These are phyloP conservation scores for Eutrema japonicum DNA, from an alignment of 345 rosid species.

Conservation along the genomic window DNA sequence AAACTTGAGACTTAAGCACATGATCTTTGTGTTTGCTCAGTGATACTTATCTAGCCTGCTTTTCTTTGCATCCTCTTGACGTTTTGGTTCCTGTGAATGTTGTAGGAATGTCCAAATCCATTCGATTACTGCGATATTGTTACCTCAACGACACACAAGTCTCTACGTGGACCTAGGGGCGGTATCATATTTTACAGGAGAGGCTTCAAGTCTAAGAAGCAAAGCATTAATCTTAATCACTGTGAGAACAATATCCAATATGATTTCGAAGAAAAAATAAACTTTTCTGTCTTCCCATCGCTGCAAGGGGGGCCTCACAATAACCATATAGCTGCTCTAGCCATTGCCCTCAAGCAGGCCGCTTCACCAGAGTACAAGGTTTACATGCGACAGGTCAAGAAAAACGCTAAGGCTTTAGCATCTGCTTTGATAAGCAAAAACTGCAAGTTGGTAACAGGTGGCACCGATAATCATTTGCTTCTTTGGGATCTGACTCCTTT, in stretches of 20 bases:
- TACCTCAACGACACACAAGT: constrained; percentile 93
- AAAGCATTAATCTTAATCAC: constrained; percentile 55
- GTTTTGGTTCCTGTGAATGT: constrained; percentile 24
- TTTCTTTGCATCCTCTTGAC: constrained; percentile 19
- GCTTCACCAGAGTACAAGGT: constrained; percentile 75
- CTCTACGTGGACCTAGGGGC: constrained; percentile 93
- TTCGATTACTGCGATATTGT: constrained; percentile 89
- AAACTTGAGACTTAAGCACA: constrained; percentile 18
- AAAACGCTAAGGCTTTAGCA: constrained; percentile 82
- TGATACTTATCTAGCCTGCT: neutral
- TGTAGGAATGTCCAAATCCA: constrained; percentile 75
- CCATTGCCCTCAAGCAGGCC: constrained; percentile 90
- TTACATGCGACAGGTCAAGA: constrained; percentile 90
- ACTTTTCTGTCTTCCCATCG: constrained; percentile 86
- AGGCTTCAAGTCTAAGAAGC: constrained; percentile 72
- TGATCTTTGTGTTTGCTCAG: constrained; percentile 10
- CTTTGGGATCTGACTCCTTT: constrained; percentile 91
- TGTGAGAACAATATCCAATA: constrained; percentile 61
- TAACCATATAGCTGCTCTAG: constrained; percentile 97
- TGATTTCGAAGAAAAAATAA: constrained; percentile 88
- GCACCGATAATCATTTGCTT: constrained; percentile 89
- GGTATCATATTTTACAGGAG: constrained; percentile 85
- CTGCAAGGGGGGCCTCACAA: constrained; percentile 96
- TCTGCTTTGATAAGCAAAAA: constrained; percentile 67
- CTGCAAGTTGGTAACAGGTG: constrained; percentile 84